A percentile compares a stretch with the other conserved stretches of the same genome.
Evolutionary conservation across 768 basidiomycete species (phyloP).

Genomic region (Trametes cingulata): DNA sequence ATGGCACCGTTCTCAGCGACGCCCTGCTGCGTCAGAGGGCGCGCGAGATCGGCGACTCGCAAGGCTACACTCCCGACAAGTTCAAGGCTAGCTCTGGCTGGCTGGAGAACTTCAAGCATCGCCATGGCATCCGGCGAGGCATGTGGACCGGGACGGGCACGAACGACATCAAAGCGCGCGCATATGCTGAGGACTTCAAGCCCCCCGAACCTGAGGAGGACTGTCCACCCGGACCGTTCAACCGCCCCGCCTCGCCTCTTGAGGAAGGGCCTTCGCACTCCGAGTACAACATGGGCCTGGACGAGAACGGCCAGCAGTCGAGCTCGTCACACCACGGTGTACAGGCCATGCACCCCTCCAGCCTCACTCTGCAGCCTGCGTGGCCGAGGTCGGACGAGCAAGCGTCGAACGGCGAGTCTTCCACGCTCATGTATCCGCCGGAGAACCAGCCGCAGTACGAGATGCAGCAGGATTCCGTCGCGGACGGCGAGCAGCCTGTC

Average conservation of each 20-base stretch:
- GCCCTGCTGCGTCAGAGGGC: slow-evolving; percentile 65
- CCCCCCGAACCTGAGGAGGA: background rate
- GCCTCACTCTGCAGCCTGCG: background rate
- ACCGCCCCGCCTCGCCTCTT: background rate
- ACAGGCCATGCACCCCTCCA: slow-evolving; percentile 1
- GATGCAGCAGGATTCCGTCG: background rate
- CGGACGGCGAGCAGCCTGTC: background rate
- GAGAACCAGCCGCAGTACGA: background rate
- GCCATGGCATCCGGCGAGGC: slow-evolving; percentile 73
- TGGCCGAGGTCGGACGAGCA: background rate
- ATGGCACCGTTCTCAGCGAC: slow-evolving; percentile 59
- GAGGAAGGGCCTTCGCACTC: background rate
- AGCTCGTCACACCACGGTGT: background rate
- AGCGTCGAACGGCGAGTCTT: background rate
- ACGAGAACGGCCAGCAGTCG: background rate
- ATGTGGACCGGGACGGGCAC: slow-evolving; percentile 49
- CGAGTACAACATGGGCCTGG: background rate
- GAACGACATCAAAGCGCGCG: slow-evolving; percentile 16
- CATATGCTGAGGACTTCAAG: slow-evolving; percentile 6
- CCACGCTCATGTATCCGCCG: slow-evolving; percentile 1
- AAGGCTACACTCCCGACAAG: slow-evolving; percentile 62
- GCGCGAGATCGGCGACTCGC: slow-evolving; percentile 57
- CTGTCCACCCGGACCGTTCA: background rate
- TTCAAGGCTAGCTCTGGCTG: slow-evolving; percentile 94
- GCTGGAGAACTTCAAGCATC: slow-evolving; percentile 90